Conservation (phyloP, 1,139 yeast genomes). For the Oligophagozyma castellii region DNA sequence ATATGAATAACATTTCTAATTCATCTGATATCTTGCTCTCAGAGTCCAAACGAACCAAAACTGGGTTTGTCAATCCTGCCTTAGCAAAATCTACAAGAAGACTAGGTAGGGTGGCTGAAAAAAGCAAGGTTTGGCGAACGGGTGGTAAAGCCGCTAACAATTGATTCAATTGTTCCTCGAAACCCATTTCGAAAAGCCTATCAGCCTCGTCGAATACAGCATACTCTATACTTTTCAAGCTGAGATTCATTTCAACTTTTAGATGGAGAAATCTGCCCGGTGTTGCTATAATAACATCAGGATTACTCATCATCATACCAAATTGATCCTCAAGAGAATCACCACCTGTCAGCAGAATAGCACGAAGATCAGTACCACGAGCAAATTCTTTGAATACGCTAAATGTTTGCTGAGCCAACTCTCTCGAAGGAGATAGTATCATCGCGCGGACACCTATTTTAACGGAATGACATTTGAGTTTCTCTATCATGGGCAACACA, state of each 20-base stretch:
- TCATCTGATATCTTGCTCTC: constrained; percentile 84
- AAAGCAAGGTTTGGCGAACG: constrained; percentile 72
- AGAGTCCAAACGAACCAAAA: constrained; percentile 80
- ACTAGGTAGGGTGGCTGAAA: constrained; percentile 90
- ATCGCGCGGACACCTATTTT: constrained; percentile 84
- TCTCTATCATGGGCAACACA: constrained; percentile 83
- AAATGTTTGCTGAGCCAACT: constrained; percentile 77
- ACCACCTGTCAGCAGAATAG: constrained; percentile 85
- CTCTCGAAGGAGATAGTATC: constrained; percentile 79
- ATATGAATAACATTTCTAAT: constrained; percentile 76
- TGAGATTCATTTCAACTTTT: constrained; percentile 88
- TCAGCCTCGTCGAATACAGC: constrained; percentile 98
- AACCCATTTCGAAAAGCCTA: constrained; percentile 93
- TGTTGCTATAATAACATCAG: constrained; percentile 91
- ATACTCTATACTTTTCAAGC: constrained; percentile 69
- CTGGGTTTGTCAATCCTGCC: constrained; percentile 88
- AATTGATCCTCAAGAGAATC: constrained; percentile 95
- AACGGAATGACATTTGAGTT: constrained; percentile 67
- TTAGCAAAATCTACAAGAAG: constrained; percentile 92
- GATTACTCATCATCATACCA: constrained; percentile 81
- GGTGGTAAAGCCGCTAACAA: constrained; percentile 72
- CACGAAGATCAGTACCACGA: constrained; percentile 68
- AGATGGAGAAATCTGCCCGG: constrained; percentile 96
- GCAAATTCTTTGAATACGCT: constrained; percentile 83
- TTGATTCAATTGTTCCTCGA: constrained; percentile 87